Base-by-base conservation (phyloP, 345 rosid genomes). In the Syzygium oleosum region DNA sequence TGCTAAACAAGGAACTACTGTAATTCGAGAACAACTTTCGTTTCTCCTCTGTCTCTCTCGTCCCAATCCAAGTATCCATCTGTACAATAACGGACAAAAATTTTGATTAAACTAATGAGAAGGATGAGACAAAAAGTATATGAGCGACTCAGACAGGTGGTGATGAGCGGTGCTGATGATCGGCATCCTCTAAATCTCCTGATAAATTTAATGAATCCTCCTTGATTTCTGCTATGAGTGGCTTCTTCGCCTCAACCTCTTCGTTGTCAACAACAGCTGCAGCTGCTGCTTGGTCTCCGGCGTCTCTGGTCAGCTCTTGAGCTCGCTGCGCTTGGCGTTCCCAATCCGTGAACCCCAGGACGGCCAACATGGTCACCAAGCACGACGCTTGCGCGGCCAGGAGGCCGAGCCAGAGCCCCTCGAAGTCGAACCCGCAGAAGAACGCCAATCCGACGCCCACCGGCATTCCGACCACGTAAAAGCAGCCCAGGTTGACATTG, bases 351-450 rank as follows among this genome's bases (percentile, higher is more conserved):
- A 84, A 55, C 21, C 79, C 86, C 91, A 95, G 68, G 63, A 95
- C 98, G 56, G 92, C 43, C 91, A 95, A 54, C 98, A 95, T 94
- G 86, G 96, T 88, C 84, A 91, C 88, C 86, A 87, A 89, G 85
- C 98, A 95, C 5, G 97, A 93, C 9, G 86, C 94, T 51, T 95
- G 96, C 11, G 98, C 97, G 6, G 95, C 98, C 88, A 95, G 55
- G 5, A 95, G 93, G 7, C 98, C 98, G 3, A 95, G 84, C 98
- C 97, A 95, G 27, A 95, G 89, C 53, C 98, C 97, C 84, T 88
- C 85, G 86, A 95, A 95, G 88, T 94, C 97, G 34, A 89, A 93
- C 25, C 95, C 93, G 10, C 84, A 89, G 22, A 52, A 92, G 84
- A 95, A 95, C 5, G 93, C 90, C 77, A 94, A 84, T 89, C 92